These are phyloP conservation scores for Ramaria sp. DNA, from an alignment of 768 basidiomycete species.

Conservation along the genomic window DNA sequence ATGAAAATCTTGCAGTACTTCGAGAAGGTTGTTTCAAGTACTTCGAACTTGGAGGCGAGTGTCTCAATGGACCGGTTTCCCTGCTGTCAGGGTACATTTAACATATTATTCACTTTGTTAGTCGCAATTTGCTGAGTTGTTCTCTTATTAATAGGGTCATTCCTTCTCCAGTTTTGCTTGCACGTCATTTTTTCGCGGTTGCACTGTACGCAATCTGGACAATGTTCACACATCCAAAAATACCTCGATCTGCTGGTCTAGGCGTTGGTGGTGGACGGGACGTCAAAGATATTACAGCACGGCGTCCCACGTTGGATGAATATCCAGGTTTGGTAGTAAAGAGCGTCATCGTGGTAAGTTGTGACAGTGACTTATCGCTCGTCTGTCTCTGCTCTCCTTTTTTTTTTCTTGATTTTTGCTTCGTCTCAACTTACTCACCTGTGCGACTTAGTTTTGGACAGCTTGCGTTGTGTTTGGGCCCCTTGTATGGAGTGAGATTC, in stretches of 20 bases:
- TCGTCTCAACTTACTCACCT: neutral
- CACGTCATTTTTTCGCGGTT: constrained; percentile 90
- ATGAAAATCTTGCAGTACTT: constrained; percentile 48
- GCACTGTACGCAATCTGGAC: constrained; percentile 92
- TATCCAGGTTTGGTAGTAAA: constrained; percentile 60
- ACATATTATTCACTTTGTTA: neutral
- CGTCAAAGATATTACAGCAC: constrained; percentile 26
- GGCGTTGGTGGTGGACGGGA: constrained; percentile 10
- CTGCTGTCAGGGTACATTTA: constrained; percentile 70
- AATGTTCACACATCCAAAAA: constrained; percentile 59
- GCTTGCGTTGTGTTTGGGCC: constrained; percentile 87
- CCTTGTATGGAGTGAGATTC: constrained; percentile 77
- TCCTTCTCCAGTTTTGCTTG: constrained; percentile 70
- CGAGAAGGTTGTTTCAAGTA: constrained; percentile 92
- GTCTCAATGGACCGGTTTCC: constrained; percentile 78
- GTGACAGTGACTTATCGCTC: neutral
- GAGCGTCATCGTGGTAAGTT: constrained; percentile 53
- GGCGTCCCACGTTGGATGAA: constrained; percentile 37
- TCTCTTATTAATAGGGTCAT: constrained; percentile 40
- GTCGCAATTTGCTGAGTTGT: neutral
- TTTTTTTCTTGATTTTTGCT: constrained; percentile 6
- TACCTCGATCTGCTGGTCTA: constrained; percentile 14
- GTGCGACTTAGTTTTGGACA: constrained; percentile 60
- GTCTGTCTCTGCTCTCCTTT: constrained; percentile 21
- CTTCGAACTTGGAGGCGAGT: constrained; percentile 88